These are phyloP conservation scores for Pseudogymnoascus sp. DNA, from an alignment of 2,329 filamentous ascomycete species.

Conservation along the genomic window DNA sequence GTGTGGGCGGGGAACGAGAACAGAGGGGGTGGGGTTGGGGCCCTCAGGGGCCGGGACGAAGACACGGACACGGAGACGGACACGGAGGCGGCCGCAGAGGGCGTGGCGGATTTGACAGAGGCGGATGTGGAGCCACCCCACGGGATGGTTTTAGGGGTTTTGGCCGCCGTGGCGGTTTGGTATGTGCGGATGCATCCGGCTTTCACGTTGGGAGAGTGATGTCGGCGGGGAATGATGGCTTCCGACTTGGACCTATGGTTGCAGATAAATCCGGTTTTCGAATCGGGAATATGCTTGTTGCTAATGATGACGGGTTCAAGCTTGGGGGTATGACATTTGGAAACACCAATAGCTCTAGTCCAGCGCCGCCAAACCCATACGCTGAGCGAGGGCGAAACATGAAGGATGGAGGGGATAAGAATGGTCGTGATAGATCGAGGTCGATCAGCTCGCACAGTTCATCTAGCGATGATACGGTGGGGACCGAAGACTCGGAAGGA, in stretches of 20 bases:
- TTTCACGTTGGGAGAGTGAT: slow-evolving; percentile 5
- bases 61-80: background rate
- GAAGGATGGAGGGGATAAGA: background rate
- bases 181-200: background rate
- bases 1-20: slow-evolving; percentile 17
- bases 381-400: background rate
- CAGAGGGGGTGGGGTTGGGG: background rate
- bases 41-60: background rate
- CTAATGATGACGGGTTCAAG: slow-evolving; percentile 37
- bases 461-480: slow-evolving; percentile 12
- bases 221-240: slow-evolving; percentile 9
- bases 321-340: slow-evolving; percentile 18
- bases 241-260: slow-evolving; percentile 22
- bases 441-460: slow-evolving; percentile 24
- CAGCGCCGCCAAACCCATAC: background rate
- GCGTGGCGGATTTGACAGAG: background rate
- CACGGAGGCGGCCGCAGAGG: background rate
- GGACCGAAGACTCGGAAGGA: background rate
- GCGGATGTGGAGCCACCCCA: background rate
- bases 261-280: slow-evolving; percentile 20
- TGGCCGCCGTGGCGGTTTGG: background rate
- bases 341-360: background rate
- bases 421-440: slow-evolving; percentile 17
- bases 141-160: background rate
- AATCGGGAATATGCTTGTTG: slow-evolving; percentile 25